Evolutionary conservation across 2,329 filamentous ascomycete genomes (phyloP), one percentile per base, ranked within the genome.

Genomic region (Rhynchosporium agropyri): DNA sequence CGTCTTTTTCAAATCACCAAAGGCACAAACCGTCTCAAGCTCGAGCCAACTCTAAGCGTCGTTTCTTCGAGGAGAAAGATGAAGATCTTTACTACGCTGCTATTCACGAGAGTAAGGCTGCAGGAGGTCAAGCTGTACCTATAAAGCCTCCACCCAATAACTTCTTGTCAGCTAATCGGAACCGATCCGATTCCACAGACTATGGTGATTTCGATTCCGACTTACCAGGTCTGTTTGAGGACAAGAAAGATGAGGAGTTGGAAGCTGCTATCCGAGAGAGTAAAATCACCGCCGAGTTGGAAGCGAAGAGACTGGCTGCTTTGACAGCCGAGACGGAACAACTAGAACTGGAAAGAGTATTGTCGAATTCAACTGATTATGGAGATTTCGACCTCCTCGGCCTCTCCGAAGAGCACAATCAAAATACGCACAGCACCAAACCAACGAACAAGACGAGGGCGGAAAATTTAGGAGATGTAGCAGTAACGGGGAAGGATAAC

Each of bases 351-450:
- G 31, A 33, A 2, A 12, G 48, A 43, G 49, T 36, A 29, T 33
- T 46, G 20, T 53, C 33, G 1, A 40, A 43, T 31, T 61, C 59
- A 5, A 55, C 49, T 8, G 59, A 55, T 26, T 50, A 60, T 49
- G 45, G 58, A 36, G 36, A 51, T 15, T 40, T 53, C 6, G 58
- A 60, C 5, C 8, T 60, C 6, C 33, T n/a, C 13, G 33, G 62
- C 2, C 71, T 73, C 45, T 73, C 73, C 45, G 61, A 69, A 51
- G 71, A 73, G 42, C 70, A 72, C 38, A 66, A 71, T 26, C 68
- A 72, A 46, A 69, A 71, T 59, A 20, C 12, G 4, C 20, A 7
- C 20, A 54, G 40, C 2, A 29, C 0, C 10, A 20, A 9, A 28
- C 15, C 51, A 20, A 20, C 20, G 20, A 20, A 20, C 20, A 20